Evolutionary conservation across 768 basidiomycete genomes (phyloP).

Genomic region (Boletellus ananiceps): DNA sequence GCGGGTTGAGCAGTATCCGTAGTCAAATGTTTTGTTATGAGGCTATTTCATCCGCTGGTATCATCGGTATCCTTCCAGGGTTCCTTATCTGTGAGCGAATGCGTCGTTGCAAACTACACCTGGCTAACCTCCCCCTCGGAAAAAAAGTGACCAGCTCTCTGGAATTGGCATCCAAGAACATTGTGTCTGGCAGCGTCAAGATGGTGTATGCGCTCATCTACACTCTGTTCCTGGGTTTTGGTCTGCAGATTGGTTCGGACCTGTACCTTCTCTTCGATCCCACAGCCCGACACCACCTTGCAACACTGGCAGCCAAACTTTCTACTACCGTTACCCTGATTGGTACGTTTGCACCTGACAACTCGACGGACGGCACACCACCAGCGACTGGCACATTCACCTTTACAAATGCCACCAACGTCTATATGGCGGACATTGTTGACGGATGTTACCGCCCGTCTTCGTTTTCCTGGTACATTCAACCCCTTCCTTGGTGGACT

Average conservation of each 20-base stretch:
- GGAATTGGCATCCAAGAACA: constrained; percentile 82
- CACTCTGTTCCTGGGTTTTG: constrained; percentile 80
- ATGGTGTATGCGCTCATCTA: constrained; percentile 90
- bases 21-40: constrained; percentile 85
- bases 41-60: constrained; percentile 82
- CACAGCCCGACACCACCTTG: constrained; percentile 47
- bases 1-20: constrained; percentile 76
- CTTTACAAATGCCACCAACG: constrained; percentile 52
- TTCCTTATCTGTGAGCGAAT: constrained; percentile 65
- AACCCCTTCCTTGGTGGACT: constrained; percentile 76
- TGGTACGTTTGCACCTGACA: constrained; percentile 66
- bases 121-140: background rate
- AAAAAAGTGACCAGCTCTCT: constrained; percentile 70
- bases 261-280: constrained; percentile 70
- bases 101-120: background rate
- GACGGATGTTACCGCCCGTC: constrained; percentile 70
- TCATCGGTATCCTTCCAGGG: constrained; percentile 88
- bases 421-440: constrained; percentile 44
- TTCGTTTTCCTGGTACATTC: constrained; percentile 70
- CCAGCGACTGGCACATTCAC: constrained; percentile 61
- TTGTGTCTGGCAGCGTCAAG: constrained; percentile 78
- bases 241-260: constrained; percentile 80
- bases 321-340: constrained; percentile 48
- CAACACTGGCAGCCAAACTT: constrained; percentile 48
- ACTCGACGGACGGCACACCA: constrained; percentile 37